phyloP scores from a whole-genome alignment of 163 green algal species.

The Coccomyxa subellipsoidea region DNA sequence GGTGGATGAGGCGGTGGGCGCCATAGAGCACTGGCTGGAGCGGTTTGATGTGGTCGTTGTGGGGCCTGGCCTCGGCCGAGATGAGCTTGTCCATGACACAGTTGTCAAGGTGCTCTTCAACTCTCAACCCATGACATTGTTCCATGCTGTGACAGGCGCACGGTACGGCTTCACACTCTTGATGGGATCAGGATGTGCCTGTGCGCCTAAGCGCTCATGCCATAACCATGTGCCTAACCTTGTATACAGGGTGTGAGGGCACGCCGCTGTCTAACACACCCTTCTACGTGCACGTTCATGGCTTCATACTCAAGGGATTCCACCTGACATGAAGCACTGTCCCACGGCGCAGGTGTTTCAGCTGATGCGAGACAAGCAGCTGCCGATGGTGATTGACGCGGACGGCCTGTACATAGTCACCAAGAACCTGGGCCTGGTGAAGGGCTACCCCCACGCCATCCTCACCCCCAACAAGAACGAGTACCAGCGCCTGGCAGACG shows the following conservation, averaged over 20 bases:
- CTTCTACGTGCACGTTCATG: no score
- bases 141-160: no score
- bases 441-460: constrained; percentile 60
- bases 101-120: constrained; percentile 32
- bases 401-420: constrained; percentile 68
- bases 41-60: constrained; percentile 76
- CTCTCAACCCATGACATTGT: not conserved
- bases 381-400: constrained; percentile 66
- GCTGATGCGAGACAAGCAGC: constrained; percentile 28
- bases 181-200: no score
- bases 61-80: constrained; percentile 81
- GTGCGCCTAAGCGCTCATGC: no score
- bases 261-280: no score
- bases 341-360: constrained; percentile 11
- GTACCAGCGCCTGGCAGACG: constrained; percentile 63
- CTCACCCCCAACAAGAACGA: constrained; percentile 89
- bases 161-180: no score
- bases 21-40: constrained; percentile 54
- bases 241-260: no score
- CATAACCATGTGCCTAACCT: no score
- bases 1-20: not conserved
- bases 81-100: constrained; percentile 45
- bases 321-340: not conserved
- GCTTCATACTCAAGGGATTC: no score
- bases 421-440: constrained; percentile 43